phyloP scores from a whole-genome alignment of 768 basidiomycete genomes.

The Pisolithus tinctorius region DNA sequence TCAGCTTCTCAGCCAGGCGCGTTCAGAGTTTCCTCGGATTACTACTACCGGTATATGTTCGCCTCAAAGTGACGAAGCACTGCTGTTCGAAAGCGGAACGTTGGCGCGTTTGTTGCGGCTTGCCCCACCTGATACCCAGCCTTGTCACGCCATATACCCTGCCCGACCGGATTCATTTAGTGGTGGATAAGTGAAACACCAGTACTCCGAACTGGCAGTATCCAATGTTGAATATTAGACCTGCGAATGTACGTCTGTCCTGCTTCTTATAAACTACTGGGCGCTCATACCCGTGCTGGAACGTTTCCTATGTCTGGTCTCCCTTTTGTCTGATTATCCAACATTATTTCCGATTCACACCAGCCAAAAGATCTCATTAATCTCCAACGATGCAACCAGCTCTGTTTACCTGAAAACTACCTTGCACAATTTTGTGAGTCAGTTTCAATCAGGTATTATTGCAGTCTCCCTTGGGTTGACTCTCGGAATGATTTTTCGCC shows the following conservation, averaged over 20 bases:
- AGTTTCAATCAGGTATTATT: conserved; percentile 3
- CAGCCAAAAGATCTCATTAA: conserved; percentile 42
- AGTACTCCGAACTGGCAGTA: background rate
- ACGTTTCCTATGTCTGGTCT: background rate
- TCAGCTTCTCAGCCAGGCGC: too few species aligned
- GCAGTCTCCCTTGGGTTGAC: background rate
- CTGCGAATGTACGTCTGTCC: conserved; percentile 18
- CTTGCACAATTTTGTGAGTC: conserved; percentile 26
- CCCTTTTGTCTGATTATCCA: background rate
- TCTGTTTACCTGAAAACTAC: conserved; percentile 49
- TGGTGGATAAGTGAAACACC: too few species aligned
- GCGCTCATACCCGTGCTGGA: background rate
- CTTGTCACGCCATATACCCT: too few species aligned
- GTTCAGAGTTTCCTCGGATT: too few species aligned
- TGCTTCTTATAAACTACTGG: background rate
- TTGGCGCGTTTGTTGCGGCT: too few species aligned
- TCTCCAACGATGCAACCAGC: conserved; percentile 45
- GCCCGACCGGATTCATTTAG: too few species aligned
- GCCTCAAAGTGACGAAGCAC: too few species aligned
- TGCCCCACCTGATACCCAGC: too few species aligned
- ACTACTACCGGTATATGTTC: too few species aligned
- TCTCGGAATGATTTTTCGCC: too few species aligned
- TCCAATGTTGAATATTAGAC: conserved; percentile 18
- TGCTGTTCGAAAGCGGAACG: too few species aligned
- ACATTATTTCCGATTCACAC: background rate